Evolutionary conservation across 208 protist genomes (phyloP).

Genomic region (Wallacemonas collosoma): DNA sequence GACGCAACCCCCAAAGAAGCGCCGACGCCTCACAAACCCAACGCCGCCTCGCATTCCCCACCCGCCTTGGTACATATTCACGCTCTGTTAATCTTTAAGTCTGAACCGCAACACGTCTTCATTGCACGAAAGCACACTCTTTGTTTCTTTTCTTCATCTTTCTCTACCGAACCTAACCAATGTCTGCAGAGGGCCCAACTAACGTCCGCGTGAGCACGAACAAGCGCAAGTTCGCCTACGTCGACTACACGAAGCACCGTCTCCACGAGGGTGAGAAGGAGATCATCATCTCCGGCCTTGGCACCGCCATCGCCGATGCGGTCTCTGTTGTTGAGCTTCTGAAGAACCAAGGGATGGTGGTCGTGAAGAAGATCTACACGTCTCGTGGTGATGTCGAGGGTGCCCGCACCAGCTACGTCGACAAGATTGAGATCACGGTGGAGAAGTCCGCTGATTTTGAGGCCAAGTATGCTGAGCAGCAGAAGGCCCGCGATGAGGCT

Average conservation of each 20-base stretch:
- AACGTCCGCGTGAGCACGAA: slow-evolving; percentile 80
- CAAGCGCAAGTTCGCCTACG: slow-evolving; percentile 83
- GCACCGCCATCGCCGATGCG: slow-evolving; percentile 82
- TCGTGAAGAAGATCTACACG: slow-evolving; percentile 83
- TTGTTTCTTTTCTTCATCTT: not conserved
- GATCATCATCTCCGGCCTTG: slow-evolving; percentile 80
- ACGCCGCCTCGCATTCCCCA: no score
- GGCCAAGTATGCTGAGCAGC: slow-evolving; percentile 77
- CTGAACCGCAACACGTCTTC: slow-evolving; percentile 17
- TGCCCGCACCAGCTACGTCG: slow-evolving; percentile 57
- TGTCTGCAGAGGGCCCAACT: slow-evolving; percentile 39
- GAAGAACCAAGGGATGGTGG: slow-evolving; percentile 82
- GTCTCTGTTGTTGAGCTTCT: slow-evolving; percentile 88
- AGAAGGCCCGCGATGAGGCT: slow-evolving; percentile 54
- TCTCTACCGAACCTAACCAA: slow-evolving; percentile 19
- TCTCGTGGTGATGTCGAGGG: slow-evolving; percentile 72
- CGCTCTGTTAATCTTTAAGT: slow-evolving; percentile 2
- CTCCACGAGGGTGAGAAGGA: slow-evolving; percentile 70
- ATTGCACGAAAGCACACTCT: slow-evolving; percentile 17
- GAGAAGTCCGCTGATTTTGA: slow-evolving; percentile 82
- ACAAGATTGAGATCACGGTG: slow-evolving; percentile 84
- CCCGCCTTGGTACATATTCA: not conserved
- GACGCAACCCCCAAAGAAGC: no score
- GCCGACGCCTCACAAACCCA: no score
- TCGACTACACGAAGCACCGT: slow-evolving; percentile 85